A percentile compares a stretch with the other conserved stretches of the same genome.
These are phyloP conservation scores for Panicum hallii DNA, from an alignment of 202 grass and related monocot species.

Conservation along the genomic window DNA sequence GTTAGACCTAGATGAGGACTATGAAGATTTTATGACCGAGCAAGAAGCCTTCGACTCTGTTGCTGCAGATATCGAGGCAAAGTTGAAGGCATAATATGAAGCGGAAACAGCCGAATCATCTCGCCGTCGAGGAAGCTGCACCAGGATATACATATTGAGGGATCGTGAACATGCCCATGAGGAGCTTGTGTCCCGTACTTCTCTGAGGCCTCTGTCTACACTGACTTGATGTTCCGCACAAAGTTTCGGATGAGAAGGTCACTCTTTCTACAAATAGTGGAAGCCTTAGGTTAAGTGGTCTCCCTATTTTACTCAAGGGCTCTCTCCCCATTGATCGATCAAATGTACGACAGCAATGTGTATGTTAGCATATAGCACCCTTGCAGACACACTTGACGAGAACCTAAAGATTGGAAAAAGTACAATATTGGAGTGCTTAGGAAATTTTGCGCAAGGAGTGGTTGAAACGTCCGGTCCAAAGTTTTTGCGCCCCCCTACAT, in stretches of 20 bases:
- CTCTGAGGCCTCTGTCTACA: not conserved
- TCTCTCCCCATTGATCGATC: constrained; percentile 13
- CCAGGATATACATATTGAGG: not conserved
- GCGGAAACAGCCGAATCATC: not conserved
- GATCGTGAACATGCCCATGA: too few species aligned
- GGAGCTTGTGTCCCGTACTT: not conserved
- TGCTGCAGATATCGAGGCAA: not conserved
- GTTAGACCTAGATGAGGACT: not conserved
- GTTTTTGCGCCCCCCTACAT: not conserved
- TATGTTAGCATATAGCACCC: too few species aligned
- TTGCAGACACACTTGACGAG: not conserved
- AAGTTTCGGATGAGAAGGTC: not conserved
- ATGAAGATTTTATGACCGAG: not conserved
- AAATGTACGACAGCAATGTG: not conserved
- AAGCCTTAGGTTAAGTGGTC: not conserved
- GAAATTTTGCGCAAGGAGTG: not conserved
- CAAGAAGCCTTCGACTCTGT: not conserved
- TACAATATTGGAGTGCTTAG: not conserved
- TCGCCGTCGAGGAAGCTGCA: not conserved
- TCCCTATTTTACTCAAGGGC: constrained; percentile 8
- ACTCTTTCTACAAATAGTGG: not conserved
- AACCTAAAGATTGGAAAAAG: constrained; percentile 5
- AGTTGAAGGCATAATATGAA: not conserved
- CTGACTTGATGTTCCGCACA: not conserved
- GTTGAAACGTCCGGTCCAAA: not conserved